phyloP scores from a whole-genome alignment of 768 basidiomycete genomes.

The Boletus pseudopeckii region DNA sequence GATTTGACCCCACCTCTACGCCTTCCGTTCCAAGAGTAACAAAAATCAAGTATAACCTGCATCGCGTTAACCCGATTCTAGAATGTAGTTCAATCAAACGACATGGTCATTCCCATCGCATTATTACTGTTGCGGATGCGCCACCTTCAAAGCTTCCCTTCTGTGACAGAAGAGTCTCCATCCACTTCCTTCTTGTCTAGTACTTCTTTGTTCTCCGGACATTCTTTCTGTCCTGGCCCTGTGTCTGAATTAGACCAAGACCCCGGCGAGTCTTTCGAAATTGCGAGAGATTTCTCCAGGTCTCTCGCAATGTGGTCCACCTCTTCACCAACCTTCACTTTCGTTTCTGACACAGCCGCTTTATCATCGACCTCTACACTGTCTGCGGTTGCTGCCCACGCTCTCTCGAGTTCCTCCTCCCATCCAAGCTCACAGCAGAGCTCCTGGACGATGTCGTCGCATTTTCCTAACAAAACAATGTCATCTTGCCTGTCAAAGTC shows the following conservation, averaged over 20 bases:
- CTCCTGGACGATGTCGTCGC: constrained; percentile 62
- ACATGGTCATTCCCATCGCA: not conserved
- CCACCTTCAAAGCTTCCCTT: constrained; percentile 7
- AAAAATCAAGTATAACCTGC: too few species aligned
- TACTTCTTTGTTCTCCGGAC: not conserved
- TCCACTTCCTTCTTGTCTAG: not conserved
- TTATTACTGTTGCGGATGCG: not conserved
- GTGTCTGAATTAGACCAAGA: not conserved
- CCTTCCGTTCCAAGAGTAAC: not conserved
- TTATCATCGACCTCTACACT: constrained; percentile 20
- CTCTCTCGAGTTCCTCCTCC: constrained; percentile 54
- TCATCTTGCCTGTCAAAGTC: constrained; percentile 58
- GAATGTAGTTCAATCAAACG: too few species aligned
- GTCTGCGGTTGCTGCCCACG: constrained; percentile 53
- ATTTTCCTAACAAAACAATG: constrained; percentile 63
- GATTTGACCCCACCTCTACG: too few species aligned
- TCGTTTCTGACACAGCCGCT: constrained; percentile 2
- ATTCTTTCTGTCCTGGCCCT: not conserved
- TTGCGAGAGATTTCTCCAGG: constrained; percentile 19
- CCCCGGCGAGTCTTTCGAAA: constrained; percentile 9
- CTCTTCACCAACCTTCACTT: constrained; percentile 16
- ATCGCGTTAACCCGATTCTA: too few species aligned
- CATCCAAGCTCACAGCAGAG: constrained; percentile 72
- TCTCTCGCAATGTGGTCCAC: constrained; percentile 26
- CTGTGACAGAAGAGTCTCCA: not conserved